Evolutionary conservation across 352 stramenopile genomes (phyloP).

Genomic region (Blastocystis sp.): DNA sequence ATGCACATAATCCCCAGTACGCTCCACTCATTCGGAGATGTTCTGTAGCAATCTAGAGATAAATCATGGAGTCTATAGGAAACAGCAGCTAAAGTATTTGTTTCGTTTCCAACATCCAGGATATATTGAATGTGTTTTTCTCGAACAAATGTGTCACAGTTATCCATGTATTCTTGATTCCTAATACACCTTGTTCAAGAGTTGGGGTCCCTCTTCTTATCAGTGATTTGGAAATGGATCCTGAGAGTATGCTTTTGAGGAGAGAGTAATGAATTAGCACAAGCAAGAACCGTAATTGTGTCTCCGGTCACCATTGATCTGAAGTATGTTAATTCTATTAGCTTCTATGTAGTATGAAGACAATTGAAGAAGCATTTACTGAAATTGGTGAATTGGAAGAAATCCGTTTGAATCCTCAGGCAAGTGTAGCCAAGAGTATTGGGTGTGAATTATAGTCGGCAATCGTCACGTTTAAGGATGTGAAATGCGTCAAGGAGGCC

Average conservation of each 20-base stretch:
- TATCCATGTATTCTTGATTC: background rate
- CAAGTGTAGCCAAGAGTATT: background rate
- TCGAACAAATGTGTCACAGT: slow-evolving; percentile 57
- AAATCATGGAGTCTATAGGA: background rate
- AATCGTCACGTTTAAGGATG: slow-evolving; percentile 59
- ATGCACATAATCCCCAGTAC: slow-evolving; percentile 93
- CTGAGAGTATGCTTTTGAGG: background rate
- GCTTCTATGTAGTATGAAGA: background rate
- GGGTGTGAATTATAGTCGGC: background rate
- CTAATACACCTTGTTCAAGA: background rate
- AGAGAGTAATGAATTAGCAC: background rate
- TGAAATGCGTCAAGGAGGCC: background rate
- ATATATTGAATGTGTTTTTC: slow-evolving; percentile 69
- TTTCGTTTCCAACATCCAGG: slow-evolving; percentile 68
- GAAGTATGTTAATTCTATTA: background rate
- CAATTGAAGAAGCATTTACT: slow-evolving; percentile 44
- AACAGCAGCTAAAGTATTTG: slow-evolving; percentile 69
- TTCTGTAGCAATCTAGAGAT: slow-evolving; percentile 86
- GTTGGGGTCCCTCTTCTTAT: background rate
- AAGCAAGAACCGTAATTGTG: slow-evolving; percentile 16
- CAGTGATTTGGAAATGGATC: slow-evolving; percentile 14
- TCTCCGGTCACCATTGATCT: slow-evolving; percentile 50
- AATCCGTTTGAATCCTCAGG: slow-evolving; percentile 14
- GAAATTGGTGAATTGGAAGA: slow-evolving; percentile 49
- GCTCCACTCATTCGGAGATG: slow-evolving; percentile 94